A percentile compares a stretch with the other conserved stretches of the same genome.
phyloP scores from a whole-genome alignment of 805 yeast species.

The Starmerella tilneyi region DNA sequence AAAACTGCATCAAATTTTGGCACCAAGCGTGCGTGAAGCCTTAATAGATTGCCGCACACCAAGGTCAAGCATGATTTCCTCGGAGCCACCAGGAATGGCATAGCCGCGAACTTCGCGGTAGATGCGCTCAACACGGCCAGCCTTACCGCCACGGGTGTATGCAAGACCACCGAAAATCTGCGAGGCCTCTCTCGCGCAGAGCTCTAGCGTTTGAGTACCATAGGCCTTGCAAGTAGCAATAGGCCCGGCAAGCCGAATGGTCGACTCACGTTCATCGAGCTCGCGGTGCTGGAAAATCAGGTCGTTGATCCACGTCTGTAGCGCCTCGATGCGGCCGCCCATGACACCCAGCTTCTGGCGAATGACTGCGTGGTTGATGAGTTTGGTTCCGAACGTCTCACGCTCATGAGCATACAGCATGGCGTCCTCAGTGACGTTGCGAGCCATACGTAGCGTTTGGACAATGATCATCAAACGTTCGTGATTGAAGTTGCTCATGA shows the following conservation, averaged over 20 bases:
- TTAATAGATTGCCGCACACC: slow-evolving; percentile 34
- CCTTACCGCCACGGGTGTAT: slow-evolving; percentile 38
- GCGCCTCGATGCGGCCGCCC: slow-evolving; percentile 36
- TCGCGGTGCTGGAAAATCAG: slow-evolving; percentile 30
- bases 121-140: slow-evolving; percentile 36
- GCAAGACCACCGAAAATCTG: slow-evolving; percentile 38
- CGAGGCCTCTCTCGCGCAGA: slow-evolving; percentile 37
- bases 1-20: slow-evolving; percentile 6
- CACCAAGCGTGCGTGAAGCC: slow-evolving; percentile 21
- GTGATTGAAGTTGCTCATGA: slow-evolving; percentile 38
- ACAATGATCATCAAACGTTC: slow-evolving; percentile 36
- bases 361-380: slow-evolving; percentile 36
- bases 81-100: slow-evolving; percentile 39
- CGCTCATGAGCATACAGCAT: slow-evolving; percentile 35
- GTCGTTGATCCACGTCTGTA: slow-evolving; percentile 34
- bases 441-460: slow-evolving; percentile 34
- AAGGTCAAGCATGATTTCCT: slow-evolving; percentile 37
- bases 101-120: slow-evolving; percentile 39
- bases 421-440: slow-evolving; percentile 35
- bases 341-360: slow-evolving; percentile 36
- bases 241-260: slow-evolving; percentile 35
- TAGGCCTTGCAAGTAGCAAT: slow-evolving; percentile 37
- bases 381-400: slow-evolving; percentile 35
- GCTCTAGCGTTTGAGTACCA: slow-evolving; percentile 35
- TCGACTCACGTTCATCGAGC: slow-evolving; percentile 32